phyloP scores from a whole-genome alignment of 768 basidiomycete species.

The Rhodotorula graminis region DNA sequence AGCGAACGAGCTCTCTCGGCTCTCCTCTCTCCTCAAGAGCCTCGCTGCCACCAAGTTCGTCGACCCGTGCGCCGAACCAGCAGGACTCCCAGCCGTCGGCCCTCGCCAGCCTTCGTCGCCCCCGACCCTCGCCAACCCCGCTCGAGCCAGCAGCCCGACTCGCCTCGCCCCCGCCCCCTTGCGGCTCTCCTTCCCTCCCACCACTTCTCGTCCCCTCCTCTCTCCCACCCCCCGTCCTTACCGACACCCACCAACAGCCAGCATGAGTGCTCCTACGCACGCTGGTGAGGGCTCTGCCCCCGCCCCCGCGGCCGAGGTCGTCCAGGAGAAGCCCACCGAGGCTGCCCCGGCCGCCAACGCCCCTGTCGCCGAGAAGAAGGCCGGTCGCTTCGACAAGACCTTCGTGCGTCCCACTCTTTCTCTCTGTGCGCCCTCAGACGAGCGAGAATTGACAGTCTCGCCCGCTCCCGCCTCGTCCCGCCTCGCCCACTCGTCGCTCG shows the following conservation, averaged over 20 bases:
- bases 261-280: background rate
- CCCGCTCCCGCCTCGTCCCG: background rate
- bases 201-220: too few species aligned
- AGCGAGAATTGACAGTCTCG: background rate
- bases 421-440: too few species aligned
- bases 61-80: too few species aligned
- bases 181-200: background rate
- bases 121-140: too few species aligned
- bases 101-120: background rate
- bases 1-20: too few species aligned
- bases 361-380: constrained; percentile 31
- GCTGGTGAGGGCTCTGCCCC: background rate
- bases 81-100: constrained; percentile 1
- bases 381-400: constrained; percentile 39
- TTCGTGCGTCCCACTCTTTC: constrained; percentile 3
- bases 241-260: background rate
- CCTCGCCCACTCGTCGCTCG: background rate
- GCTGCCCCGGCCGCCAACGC: background rate
- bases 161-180: background rate
- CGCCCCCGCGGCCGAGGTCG: constrained; percentile 23
- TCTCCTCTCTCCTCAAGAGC: too few species aligned
- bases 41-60: too few species aligned
- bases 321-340: constrained; percentile 27
- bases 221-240: background rate
- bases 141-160: background rate